Percentiles rank a stretch among this genome's conserved stretches.
Conservation (phyloP, 768 basidiomycete species). For the Auricularia cornea region DNA sequence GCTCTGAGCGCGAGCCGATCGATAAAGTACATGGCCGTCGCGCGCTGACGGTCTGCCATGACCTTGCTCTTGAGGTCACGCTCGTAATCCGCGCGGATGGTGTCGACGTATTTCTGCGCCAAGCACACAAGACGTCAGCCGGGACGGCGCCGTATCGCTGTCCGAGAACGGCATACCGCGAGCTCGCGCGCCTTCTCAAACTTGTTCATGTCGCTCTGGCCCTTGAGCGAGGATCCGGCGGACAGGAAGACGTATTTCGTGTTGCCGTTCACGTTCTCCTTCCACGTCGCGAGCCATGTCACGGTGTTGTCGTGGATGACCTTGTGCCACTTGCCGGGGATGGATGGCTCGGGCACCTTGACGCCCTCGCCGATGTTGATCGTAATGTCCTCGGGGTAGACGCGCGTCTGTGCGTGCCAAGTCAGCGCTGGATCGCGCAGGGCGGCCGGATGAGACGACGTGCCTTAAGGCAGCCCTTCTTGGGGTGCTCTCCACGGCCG, state of each 20-base stretch:
- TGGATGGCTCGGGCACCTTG: conserved; percentile 77
- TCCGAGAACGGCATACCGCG: conserved; percentile 78
- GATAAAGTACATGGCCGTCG: conserved; percentile 99
- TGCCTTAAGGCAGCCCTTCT: conserved; percentile 84
- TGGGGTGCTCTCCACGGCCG: conserved; percentile 97
- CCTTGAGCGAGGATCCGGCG: conserved; percentile 95
- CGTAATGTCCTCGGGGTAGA: conserved; percentile 91
- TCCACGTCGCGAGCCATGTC: conserved; percentile 99
- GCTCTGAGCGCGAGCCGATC: conserved; percentile 95
- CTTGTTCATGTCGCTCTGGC: conserved; percentile 95
- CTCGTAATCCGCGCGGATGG: conserved; percentile 83
- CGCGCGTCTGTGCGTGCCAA: conserved; percentile 50
- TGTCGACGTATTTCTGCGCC: conserved; percentile 75
- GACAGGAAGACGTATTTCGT: conserved; percentile 98
- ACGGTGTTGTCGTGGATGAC: conserved; percentile 91
- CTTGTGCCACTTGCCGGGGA: conserved; percentile 85
- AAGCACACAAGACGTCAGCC: neutral
- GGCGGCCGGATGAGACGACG: conserved; percentile 21
- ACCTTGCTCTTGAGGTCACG: conserved; percentile 79
- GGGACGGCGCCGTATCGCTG: no score
- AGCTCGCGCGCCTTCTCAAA: conserved; percentile 97
- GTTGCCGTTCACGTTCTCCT: conserved; percentile 92
- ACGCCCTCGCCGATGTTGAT: conserved; percentile 81
- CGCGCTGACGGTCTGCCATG: conserved; percentile 91
- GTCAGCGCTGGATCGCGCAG: neutral